Base-by-base conservation (phyloP, 805 yeast species). In the Lipomyces spencermartinsiae region DNA sequence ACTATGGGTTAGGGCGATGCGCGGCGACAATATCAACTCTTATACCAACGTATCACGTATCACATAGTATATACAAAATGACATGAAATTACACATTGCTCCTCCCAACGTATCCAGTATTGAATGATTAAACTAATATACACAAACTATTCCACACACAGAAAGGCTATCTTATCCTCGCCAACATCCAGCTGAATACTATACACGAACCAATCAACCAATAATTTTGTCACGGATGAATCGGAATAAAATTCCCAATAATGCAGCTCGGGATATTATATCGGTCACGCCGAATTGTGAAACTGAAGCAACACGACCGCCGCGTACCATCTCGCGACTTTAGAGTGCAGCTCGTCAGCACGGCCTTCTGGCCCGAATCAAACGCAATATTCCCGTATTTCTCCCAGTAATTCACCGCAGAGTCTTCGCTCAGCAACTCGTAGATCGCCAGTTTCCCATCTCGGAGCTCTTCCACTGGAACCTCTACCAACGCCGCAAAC, bases 341-440 rank as follows among this genome's bases (percentile, higher is more conserved):
- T 68, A 94, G 81, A 73, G 90, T 92, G 80, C 98, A 94, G 77
- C 97, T 90, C 0, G 97, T 93, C 73, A 94, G 80, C 3, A 94
- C 97, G 0, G 98, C 97, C 76, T 94, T 94, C 75, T 93, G 98
- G 0, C 95, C 94, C 73, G 93, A 90, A 75, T 94, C 98, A 79
- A 94, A 93, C 4, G 98, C 98, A 75, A 93, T 91, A 2, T 97
- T 93, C 2, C 97, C 97, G 75, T 93, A 94, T 77, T 93, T 93
- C 75, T 94, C 98, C 98, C 98, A 94, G 77, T 92, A 94, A 74
- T 92, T 93, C 22, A 94, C 98, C 34, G 97, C 96, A 75, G 97
- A 90, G 73, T 93, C 97, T 77, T 93, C 98, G 61, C 93, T 89
- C 97, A 94, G 90, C 70, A 94, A 80, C 79, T 94, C 98, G 79